phyloP scores from a whole-genome alignment of 495 filamentous ascomycete species.

The Penicillium samsonianum region DNA sequence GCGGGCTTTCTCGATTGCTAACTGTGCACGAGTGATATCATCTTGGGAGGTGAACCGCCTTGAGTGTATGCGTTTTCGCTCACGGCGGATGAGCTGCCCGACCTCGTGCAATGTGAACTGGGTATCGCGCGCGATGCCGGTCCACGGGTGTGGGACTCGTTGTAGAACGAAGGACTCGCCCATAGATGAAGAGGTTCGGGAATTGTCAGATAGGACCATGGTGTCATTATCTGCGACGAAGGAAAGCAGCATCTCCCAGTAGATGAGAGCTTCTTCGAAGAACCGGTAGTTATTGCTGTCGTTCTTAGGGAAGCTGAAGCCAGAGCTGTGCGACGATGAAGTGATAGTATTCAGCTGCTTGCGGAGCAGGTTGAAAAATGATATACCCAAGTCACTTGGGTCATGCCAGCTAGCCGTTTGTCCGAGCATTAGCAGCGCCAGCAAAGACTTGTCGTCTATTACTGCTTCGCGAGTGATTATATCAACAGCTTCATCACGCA shows the following conservation, averaged over 20 bases:
- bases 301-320: constrained; percentile 24
- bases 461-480: constrained; percentile 47
- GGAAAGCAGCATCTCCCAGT: constrained; percentile 63
- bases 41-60: constrained; percentile 39
- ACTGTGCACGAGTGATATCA: constrained; percentile 43
- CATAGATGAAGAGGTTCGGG: constrained; percentile 13
- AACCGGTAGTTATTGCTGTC: constrained; percentile 54
- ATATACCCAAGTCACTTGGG: constrained; percentile 53
- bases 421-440: constrained; percentile 57
- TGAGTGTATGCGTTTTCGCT: constrained; percentile 45
- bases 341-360: constrained; percentile 45
- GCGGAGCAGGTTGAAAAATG: constrained; percentile 48
- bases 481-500: constrained; percentile 53
- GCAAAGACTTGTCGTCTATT: constrained; percentile 51
- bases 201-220: constrained; percentile 28
- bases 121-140: constrained; percentile 56
- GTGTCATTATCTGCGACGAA: constrained; percentile 54
- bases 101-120: constrained; percentile 58
- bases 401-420: constrained; percentile 61
- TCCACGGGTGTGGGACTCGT: constrained; percentile 59
- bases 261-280: constrained; percentile 59
- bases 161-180: constrained; percentile 39
- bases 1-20: constrained; percentile 47
- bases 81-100: constrained; percentile 51
- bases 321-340: constrained; percentile 15